These are phyloP conservation scores for Aulographum hederae DNA, from an alignment of 2,329 filamentous ascomycete genomes.

Conservation along the genomic window DNA sequence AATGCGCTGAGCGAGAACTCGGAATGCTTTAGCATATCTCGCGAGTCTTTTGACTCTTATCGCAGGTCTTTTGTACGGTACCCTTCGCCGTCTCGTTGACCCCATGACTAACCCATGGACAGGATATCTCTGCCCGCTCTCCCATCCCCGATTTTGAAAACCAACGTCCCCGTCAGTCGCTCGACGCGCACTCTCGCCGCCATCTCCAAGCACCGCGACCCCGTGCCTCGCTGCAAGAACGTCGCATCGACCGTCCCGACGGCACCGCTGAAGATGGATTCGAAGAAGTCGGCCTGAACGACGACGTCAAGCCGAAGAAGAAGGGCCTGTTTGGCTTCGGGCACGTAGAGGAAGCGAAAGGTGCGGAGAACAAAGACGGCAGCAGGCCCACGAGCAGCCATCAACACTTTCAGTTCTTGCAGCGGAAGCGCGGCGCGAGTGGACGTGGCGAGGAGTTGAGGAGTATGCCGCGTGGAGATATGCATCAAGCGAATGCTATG, in stretches of 20 bases:
- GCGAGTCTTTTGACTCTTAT: constrained; percentile 95
- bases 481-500: no score
- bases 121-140: constrained; percentile 84
- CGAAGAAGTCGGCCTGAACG: constrained; percentile 75
- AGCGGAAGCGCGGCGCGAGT: constrained; percentile 53
- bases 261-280: constrained; percentile 57
- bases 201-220: constrained; percentile 31
- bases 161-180: constrained; percentile 54
- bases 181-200: constrained; percentile 62
- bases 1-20: constrained; percentile 59
- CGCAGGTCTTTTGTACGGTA: constrained; percentile 72
- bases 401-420: constrained; percentile 38
- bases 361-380: constrained; percentile 38
- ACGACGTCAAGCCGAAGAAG: constrained; percentile 58
- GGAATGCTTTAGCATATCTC: constrained; percentile 89
- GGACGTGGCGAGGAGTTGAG: constrained; percentile 55
- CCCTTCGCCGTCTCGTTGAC: background rate
- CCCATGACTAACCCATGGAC: constrained; percentile 5
- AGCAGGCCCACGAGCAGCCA: constrained; percentile 17
- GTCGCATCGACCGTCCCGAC: constrained; percentile 37
- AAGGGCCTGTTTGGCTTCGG: constrained; percentile 48
- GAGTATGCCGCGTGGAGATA: no score
- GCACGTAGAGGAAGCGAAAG: no score
- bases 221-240: constrained; percentile 35
- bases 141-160: constrained; percentile 45